Conservation (phyloP, 306 rosid genomes). For the Begonia peltatifolia region DNA sequence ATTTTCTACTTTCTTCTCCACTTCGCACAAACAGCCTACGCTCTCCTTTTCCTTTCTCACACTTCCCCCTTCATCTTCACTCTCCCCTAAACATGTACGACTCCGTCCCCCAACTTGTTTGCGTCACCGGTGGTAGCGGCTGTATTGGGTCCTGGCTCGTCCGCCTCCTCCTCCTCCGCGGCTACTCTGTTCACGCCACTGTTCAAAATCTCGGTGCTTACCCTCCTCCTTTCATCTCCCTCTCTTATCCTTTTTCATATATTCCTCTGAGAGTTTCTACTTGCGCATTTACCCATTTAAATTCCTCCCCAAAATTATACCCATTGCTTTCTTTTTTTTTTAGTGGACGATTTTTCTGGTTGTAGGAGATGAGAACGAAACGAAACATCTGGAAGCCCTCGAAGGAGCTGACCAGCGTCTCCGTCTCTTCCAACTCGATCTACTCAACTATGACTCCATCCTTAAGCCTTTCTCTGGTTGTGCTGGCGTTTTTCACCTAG, state of each 20-base stretch:
- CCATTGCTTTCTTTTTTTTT: not conserved
- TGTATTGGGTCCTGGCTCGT: constrained; percentile 81
- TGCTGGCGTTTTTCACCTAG: constrained; percentile 78
- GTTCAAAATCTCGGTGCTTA: constrained; percentile 49
- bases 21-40: too few species aligned
- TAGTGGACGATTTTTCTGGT: not conserved
- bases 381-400: constrained; percentile 56
- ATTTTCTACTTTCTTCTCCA: too few species aligned
- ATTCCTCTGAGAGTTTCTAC: too few species aligned
- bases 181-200: constrained; percentile 80
- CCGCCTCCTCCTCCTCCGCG: constrained; percentile 61
- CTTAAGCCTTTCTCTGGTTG: constrained; percentile 51
- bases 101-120: constrained; percentile 19
- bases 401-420: constrained; percentile 47
- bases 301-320: not conserved
- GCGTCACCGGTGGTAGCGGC: constrained; percentile 91
- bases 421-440: constrained; percentile 78
- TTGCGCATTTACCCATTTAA: not conserved
- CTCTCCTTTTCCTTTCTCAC: too few species aligned
- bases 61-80: too few species aligned
- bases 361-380: constrained; percentile 56
- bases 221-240: not conserved
- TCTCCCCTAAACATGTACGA: too few species aligned
- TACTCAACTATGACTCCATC: constrained; percentile 42
- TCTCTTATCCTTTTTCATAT: not conserved